phyloP scores from a whole-genome alignment of 1,139 yeast genomes.

The Hansenula lynferdii region DNA sequence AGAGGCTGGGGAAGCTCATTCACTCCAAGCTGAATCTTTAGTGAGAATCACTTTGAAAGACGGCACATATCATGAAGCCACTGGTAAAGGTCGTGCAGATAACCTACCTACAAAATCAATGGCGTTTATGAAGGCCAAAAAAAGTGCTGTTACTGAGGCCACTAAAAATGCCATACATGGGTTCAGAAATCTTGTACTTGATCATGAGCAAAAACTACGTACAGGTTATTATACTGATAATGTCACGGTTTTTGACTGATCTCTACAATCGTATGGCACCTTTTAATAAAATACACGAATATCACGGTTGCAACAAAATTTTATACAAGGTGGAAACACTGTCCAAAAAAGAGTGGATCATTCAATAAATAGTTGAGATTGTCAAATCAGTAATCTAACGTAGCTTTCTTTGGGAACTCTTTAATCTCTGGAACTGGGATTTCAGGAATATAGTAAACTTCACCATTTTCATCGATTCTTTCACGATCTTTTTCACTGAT shows the following conservation, averaged over 20 bases:
- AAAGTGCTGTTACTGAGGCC: conserved; percentile 49
- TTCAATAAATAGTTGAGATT: background rate
- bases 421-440: conserved; percentile 61
- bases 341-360: too few species aligned
- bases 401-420: conserved; percentile 52
- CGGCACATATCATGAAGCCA: conserved; percentile 38
- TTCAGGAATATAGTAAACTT: conserved; percentile 68
- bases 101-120: conserved; percentile 30
- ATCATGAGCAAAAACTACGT: conserved; percentile 26
- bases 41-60: conserved; percentile 43
- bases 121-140: conserved; percentile 42
- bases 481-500: conserved; percentile 84
- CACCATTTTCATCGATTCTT: conserved; percentile 85
- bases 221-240: conserved; percentile 22
- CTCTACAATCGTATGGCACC: too few species aligned
- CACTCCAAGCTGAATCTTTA: conserved; percentile 18
- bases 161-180: conserved; percentile 30
- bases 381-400: conserved; percentile 44
- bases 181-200: conserved; percentile 24
- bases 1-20: conserved; percentile 7
- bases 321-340: too few species aligned
- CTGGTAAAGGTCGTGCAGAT: conserved; percentile 38
- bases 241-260: conserved; percentile 8
- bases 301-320: too few species aligned
- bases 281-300: background rate